Percentiles rank a stretch among this genome's conserved stretches.
Evolutionary conservation across 148 eudicot genomes (phyloP).

Genomic region (Chenopodium suecicum): DNA sequence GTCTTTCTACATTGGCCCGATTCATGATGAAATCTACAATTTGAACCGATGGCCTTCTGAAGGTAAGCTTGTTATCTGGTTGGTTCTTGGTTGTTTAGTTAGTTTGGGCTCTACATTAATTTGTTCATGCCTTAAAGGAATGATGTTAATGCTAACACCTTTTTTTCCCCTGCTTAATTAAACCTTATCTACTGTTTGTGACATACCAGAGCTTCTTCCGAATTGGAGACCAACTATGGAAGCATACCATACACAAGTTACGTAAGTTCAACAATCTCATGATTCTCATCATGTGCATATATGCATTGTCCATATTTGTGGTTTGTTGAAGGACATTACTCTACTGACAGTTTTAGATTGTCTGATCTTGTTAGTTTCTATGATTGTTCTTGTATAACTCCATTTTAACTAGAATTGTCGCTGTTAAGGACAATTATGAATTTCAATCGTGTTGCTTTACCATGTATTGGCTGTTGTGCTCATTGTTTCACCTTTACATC

Average conservation of each 20-base stretch:
- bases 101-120: background rate
- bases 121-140: background rate
- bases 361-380: background rate
- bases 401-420: too few relatives aligned
- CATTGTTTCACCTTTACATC: background rate
- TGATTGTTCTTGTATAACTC: background rate
- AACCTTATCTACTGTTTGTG: background rate
- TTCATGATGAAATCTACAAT: constrained; percentile 32
- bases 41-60: constrained; percentile 79
- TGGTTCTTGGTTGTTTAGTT: background rate
- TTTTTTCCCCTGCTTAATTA: background rate
- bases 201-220: constrained; percentile 32
- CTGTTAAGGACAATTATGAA: background rate
- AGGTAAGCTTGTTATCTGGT: constrained; percentile 37
- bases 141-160: background rate
- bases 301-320: background rate
- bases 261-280: constrained; percentile 43
- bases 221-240: constrained; percentile 33
- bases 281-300: constrained; percentile 12
- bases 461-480: background rate
- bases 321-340: background rate
- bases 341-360: background rate
- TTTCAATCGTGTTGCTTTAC: background rate
- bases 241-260: constrained; percentile 30
- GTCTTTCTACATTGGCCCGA: constrained; percentile 62